phyloP scores from a whole-genome alignment of 2,329 filamentous ascomycete species.

The Didymella lethalis region DNA sequence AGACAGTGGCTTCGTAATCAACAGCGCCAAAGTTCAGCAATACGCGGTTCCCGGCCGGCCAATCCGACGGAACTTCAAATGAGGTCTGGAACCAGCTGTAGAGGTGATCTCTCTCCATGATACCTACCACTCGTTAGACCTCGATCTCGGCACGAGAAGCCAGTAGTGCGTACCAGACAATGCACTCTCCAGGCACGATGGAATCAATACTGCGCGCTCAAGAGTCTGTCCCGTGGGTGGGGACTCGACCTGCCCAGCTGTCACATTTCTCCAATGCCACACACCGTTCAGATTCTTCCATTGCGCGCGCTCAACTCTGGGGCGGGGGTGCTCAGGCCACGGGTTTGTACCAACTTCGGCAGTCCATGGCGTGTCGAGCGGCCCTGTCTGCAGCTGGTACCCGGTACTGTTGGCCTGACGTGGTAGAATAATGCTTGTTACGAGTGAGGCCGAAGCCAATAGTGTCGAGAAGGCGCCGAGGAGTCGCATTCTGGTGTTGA shows the following conservation, averaged over 20 bases:
- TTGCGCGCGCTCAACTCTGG: constrained; percentile 61
- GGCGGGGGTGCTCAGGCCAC: constrained; percentile 67
- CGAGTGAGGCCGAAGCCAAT: constrained; percentile 8
- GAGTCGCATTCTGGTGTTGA: constrained; percentile 2
- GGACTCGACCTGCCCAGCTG: constrained; percentile 49
- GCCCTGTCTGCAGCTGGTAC: constrained; percentile 41
- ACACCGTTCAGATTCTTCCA: constrained; percentile 68
- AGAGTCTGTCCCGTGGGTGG: constrained; percentile 58
- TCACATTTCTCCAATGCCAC: constrained; percentile 62
- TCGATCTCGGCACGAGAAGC: constrained; percentile 31
- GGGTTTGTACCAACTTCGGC: constrained; percentile 61
- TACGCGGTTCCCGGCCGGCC: constrained; percentile 54
- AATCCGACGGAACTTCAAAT: constrained; percentile 60
- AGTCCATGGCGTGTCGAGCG: constrained; percentile 59
- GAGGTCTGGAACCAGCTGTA: constrained; percentile 61
- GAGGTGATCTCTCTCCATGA: constrained; percentile 50
- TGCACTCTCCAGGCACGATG: constrained; percentile 63
- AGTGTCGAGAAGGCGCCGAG: background rate
- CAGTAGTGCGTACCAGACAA: constrained; percentile 55
- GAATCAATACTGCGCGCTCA: constrained; percentile 58
- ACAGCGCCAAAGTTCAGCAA: constrained; percentile 67
- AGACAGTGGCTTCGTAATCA: constrained; percentile 66
- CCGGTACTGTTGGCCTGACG: constrained; percentile 42
- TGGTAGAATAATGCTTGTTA: constrained; percentile 1
- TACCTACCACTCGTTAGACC: constrained; percentile 40